Evolutionary conservation across 2,329 filamentous ascomycete genomes (phyloP).

Genomic region (Myriosclerotinia scirpicola): DNA sequence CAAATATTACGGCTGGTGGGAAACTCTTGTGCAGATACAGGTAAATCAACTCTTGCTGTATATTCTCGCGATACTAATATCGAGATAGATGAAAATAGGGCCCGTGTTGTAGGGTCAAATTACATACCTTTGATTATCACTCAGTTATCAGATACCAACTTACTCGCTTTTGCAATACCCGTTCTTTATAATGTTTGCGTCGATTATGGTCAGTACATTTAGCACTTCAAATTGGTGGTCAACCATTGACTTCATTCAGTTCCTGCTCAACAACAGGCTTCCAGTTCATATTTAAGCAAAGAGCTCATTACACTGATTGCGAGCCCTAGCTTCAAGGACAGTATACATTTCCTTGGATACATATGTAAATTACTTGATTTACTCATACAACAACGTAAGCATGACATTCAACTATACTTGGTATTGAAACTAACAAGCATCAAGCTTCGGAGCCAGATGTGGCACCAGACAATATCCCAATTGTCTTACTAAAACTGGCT

Average conservation of each 20-base stretch:
- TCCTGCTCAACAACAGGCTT: conserved; percentile 55
- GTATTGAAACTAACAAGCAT: conserved; percentile 1
- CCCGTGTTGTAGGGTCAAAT: conserved; percentile 52
- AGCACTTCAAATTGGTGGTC: conserved; percentile 22
- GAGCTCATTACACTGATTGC: conserved; percentile 52
- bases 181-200: conserved; percentile 63
- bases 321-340: conserved; percentile 46
- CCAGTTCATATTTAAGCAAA: conserved; percentile 51
- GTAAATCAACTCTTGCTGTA: conserved; percentile 39
- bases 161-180: conserved; percentile 55
- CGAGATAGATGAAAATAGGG: conserved; percentile 56
- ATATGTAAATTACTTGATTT: conserved; percentile 58
- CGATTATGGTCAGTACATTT: conserved; percentile 55
- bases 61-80: conserved; percentile 18
- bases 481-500: conserved; percentile 53
- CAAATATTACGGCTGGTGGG: conserved; percentile 59
- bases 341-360: conserved; percentile 49
- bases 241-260: conserved; percentile 42
- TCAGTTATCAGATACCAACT: conserved; percentile 49
- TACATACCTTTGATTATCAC: conserved; percentile 50
- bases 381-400: conserved; percentile 51
- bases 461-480: conserved; percentile 48
- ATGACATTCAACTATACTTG: not conserved
- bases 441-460: conserved; percentile 38
- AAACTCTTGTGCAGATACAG: conserved; percentile 63